Percentiles rank a stretch among this genome's conserved stretches.
Conservation (phyloP, 1,284 basidiomycete species). For the Malassezia nana region DNA sequence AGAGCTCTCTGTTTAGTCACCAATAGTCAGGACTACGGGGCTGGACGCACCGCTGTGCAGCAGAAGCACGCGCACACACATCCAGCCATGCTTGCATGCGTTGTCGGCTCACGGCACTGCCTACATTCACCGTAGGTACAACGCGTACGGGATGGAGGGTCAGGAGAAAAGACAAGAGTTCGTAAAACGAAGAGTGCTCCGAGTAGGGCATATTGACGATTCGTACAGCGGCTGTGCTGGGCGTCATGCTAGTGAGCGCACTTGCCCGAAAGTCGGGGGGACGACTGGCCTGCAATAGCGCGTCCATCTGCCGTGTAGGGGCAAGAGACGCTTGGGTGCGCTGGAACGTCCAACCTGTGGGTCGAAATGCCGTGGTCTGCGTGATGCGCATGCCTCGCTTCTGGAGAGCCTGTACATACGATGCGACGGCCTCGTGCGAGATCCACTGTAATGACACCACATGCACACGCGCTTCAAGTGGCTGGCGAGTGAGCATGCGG, state of each 20-base stretch:
- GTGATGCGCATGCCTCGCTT: slow-evolving; percentile 65
- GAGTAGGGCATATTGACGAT: slow-evolving; percentile 82
- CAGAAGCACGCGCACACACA: slow-evolving; percentile 33
- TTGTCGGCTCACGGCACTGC: slow-evolving; percentile 57
- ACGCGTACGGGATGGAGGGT: slow-evolving; percentile 7
- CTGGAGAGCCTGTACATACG: slow-evolving; percentile 57
- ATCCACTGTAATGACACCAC: slow-evolving; percentile 71
- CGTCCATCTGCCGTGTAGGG: slow-evolving; percentile 14
- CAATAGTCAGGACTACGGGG: slow-evolving; percentile 24
- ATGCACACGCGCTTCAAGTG: slow-evolving; percentile 68
- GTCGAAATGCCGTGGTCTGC: slow-evolving; percentile 70
- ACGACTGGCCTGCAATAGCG: slow-evolving; percentile 32
- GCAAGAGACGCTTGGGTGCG: slow-evolving; percentile 55
- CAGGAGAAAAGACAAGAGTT: slow-evolving; percentile 10
- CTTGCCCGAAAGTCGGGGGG: slow-evolving; percentile 59
- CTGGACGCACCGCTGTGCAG: slow-evolving; percentile 15
- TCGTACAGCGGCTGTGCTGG: slow-evolving; percentile 61
- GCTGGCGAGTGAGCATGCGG: slow-evolving; percentile 65
- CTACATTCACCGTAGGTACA: slow-evolving; percentile 58
- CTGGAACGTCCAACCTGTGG: slow-evolving; percentile 85
- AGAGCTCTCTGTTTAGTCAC: slow-evolving; percentile 50
- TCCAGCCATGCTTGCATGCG: slow-evolving; percentile 44
- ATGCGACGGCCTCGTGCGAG: slow-evolving; percentile 64
- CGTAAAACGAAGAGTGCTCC: slow-evolving; percentile 62
- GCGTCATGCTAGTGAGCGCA: slow-evolving; percentile 62